These are phyloP conservation scores for Phytophthora pinifolia DNA, from an alignment of 352 stramenopile genomes.

Conservation along the genomic window DNA sequence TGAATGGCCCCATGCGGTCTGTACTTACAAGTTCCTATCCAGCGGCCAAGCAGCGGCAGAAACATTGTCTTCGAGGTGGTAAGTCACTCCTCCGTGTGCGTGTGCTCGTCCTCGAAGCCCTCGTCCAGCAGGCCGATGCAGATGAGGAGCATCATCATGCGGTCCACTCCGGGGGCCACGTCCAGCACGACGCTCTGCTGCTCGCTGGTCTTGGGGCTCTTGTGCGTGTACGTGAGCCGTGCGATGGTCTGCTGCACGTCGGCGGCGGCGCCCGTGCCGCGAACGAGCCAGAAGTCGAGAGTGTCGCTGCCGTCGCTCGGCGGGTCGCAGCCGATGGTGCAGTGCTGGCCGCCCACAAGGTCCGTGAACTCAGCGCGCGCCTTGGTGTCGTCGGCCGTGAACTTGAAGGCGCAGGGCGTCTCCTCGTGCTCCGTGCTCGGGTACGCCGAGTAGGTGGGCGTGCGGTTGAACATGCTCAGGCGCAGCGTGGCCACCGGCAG, in stretches of 20 bases:
- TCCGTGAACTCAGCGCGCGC: constrained; percentile 39
- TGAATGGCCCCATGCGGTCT: constrained; percentile 9
- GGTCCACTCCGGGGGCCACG: constrained; percentile 35
- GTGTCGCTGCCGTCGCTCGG: constrained; percentile 20
- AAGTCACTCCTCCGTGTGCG: constrained; percentile 9
- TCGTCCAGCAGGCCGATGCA: constrained; percentile 42
- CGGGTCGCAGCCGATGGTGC: constrained; percentile 33
- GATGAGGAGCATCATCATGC: constrained; percentile 46
- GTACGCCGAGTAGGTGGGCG: constrained; percentile 38
- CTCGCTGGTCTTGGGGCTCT: constrained; percentile 22
- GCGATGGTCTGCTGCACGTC: constrained; percentile 38
- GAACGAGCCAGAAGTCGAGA: constrained; percentile 39
- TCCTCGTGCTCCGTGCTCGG: constrained; percentile 41
- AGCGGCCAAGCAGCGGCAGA: neutral
- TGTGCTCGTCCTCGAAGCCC: constrained; percentile 29
- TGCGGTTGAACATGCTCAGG: constrained; percentile 36
- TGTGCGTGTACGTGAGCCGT: constrained; percentile 28
- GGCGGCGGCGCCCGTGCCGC: constrained; percentile 22
- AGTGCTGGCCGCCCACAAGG: constrained; percentile 34
- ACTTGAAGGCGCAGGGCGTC: constrained; percentile 37
- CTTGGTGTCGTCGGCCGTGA: constrained; percentile 28
- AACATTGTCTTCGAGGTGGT: too few species aligned
- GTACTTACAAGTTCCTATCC: neutral
- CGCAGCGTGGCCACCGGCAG: constrained; percentile 37
- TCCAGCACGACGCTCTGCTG: constrained; percentile 31